A percentile compares a stretch with the other conserved stretches of the same genome.
Evolutionary conservation across 495 filamentous ascomycete species (phyloP).

Genomic region (Hypomontagnella monticulosa): DNA sequence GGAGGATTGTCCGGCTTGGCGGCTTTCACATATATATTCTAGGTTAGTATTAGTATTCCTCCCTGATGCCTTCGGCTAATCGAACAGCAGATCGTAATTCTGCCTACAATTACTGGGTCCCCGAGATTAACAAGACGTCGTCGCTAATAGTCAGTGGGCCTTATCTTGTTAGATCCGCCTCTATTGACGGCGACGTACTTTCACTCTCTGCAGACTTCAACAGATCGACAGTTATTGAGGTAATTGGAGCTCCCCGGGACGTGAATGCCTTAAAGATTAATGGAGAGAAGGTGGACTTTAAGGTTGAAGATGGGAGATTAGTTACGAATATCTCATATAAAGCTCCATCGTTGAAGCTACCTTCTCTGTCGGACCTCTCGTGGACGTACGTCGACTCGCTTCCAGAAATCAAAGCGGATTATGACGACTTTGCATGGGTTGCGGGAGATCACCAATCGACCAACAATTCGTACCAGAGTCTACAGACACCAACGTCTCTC

Average conservation of each 20-base stretch:
- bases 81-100: slow-evolving; percentile 63
- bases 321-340: slow-evolving; percentile 61
- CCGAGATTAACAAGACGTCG: slow-evolving; percentile 54
- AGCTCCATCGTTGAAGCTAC: slow-evolving; percentile 62
- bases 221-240: slow-evolving; percentile 67
- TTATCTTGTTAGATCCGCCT: slow-evolving; percentile 74
- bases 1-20: slow-evolving; percentile 59
- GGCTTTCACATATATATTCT: slow-evolving; percentile 65
- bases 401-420: slow-evolving; percentile 70
- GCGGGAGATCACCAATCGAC: slow-evolving; percentile 63
- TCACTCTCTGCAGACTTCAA: slow-evolving; percentile 77
- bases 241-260: slow-evolving; percentile 66
- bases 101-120: slow-evolving; percentile 79
- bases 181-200: slow-evolving; percentile 59
- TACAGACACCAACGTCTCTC: slow-evolving; percentile 71
- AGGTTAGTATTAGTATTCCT: slow-evolving; percentile 14
- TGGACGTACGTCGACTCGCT: slow-evolving; percentile 78
- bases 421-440: slow-evolving; percentile 75
- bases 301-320: slow-evolving; percentile 50
- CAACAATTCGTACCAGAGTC: slow-evolving; percentile 61
- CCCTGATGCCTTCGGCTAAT: neutral
- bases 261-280: slow-evolving; percentile 69
- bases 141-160: slow-evolving; percentile 75
- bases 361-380: slow-evolving; percentile 61
- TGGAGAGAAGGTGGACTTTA: slow-evolving; percentile 60